Conservation (phyloP, 2,329 filamentous ascomycete genomes). For the Colletotrichum cereale region DNA sequence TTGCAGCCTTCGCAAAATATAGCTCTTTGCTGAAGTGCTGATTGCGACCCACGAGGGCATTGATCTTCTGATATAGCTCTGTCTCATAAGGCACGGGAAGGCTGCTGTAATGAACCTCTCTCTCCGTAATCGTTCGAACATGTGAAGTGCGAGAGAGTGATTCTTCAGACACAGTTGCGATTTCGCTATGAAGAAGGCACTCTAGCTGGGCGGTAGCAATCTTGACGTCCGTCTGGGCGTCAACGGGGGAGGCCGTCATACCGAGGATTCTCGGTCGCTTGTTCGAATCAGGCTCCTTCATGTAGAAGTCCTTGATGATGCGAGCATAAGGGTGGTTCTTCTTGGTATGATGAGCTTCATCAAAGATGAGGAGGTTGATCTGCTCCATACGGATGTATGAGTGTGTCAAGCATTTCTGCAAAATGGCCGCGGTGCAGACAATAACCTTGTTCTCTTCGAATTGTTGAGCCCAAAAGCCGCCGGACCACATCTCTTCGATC, state of each 20-base stretch:
- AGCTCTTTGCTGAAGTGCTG: constrained; percentile 68
- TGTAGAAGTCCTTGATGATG: constrained; percentile 91
- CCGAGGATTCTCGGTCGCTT: constrained; percentile 84
- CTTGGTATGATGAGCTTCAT: constrained; percentile 97
- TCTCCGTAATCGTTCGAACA: constrained; percentile 64
- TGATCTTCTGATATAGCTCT: constrained; percentile 70
- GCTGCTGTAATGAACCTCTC: constrained; percentile 57
- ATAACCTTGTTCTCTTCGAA: constrained; percentile 80
- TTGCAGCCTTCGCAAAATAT: constrained; percentile 68
- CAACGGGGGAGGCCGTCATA: constrained; percentile 97
- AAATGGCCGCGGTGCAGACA: constrained; percentile 91
- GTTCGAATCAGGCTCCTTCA: constrained; percentile 56
- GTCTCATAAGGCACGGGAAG: constrained; percentile 71
- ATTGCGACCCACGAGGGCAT: constrained; percentile 56
- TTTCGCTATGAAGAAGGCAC: constrained; percentile 80
- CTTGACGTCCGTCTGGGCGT: constrained; percentile 80
- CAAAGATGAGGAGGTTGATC: constrained; percentile 93
- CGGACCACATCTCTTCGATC: constrained; percentile 55
- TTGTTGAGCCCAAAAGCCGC: constrained; percentile 64
- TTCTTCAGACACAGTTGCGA: constrained; percentile 75
- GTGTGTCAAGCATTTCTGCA: constrained; percentile 82
- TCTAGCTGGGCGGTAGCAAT: constrained; percentile 82
- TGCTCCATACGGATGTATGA: constrained; percentile 84
- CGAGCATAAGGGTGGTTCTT: constrained; percentile 91
- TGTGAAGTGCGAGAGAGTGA: constrained; percentile 48